phyloP scores from a whole-genome alignment of 1,284 basidiomycete genomes.

The Moesziomyces antarcticus region DNA sequence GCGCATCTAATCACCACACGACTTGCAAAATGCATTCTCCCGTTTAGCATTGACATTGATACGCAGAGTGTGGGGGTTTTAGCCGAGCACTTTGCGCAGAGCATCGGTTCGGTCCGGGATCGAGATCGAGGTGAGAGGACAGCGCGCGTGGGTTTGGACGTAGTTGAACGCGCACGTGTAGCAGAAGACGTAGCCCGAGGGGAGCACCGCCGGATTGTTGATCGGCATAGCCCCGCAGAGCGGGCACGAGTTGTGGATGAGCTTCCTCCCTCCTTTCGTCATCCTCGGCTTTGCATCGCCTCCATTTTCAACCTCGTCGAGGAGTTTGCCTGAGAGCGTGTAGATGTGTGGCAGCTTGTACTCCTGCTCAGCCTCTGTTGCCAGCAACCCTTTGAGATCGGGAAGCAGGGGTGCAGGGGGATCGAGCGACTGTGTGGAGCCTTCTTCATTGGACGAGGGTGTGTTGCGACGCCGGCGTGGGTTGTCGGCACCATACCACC shows the following conservation, averaged over 20 bases:
- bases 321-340: conserved; percentile 16
- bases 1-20: conserved; percentile 12
- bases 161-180: conserved; percentile 90
- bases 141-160: conserved; percentile 80
- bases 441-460: conserved; percentile 69
- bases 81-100: conserved; percentile 84
- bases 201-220: conserved; percentile 88
- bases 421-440: conserved; percentile 7
- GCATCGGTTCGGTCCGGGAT: conserved; percentile 77
- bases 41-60: not conserved
- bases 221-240: conserved; percentile 78
- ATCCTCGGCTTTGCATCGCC: conserved; percentile 41
- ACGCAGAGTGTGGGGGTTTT: conserved; percentile 2
- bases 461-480: conserved; percentile 70
- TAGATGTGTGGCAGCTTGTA: conserved; percentile 32
- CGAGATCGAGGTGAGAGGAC: conserved; percentile 85
- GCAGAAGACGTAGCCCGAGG: conserved; percentile 94
- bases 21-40: not conserved
- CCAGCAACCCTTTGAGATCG: conserved; percentile 13
- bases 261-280: conserved; percentile 9
- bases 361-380: not conserved
- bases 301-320: conserved; percentile 38
- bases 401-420: conserved; percentile 16
- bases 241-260: conserved; percentile 82
- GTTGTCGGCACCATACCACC: conserved; percentile 98